phyloP scores from a whole-genome alignment of 2,329 filamentous ascomycete genomes.

The Venturia oleaginea region DNA sequence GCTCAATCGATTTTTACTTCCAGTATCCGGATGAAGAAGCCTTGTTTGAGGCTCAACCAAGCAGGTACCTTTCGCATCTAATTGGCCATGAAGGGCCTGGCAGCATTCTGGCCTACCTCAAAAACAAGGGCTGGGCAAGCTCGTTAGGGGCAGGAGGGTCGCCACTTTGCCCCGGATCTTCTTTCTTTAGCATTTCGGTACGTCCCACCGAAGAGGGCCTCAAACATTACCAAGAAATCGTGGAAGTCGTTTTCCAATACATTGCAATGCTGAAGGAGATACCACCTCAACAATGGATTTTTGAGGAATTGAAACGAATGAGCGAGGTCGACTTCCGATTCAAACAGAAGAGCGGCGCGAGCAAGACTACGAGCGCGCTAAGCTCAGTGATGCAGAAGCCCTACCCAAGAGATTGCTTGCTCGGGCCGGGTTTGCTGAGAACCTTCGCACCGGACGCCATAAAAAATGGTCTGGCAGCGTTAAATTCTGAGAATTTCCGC shows the following conservation, averaged over 20 bases:
- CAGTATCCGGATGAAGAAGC: conserved; percentile 77
- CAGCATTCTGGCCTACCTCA: conserved; percentile 83
- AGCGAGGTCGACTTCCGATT: conserved; percentile 93
- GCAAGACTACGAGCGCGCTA: conserved; percentile 76
- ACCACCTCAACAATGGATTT: conserved; percentile 84
- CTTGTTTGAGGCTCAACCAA: conserved; percentile 71
- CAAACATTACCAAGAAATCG: conserved; percentile 70
- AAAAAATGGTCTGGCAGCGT: conserved; percentile 58
- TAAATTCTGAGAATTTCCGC: conserved; percentile 84
- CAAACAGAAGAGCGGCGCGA: conserved; percentile 83
- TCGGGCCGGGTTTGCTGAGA: conserved; percentile 66
- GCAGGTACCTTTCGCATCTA: conserved; percentile 77
- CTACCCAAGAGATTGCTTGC: conserved; percentile 73
- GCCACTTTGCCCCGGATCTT: conserved; percentile 68
- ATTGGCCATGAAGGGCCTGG: conserved; percentile 90
- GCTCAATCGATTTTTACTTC: conserved; percentile 72
- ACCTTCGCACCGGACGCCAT: conserved; percentile 76
- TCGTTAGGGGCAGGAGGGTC: conserved; percentile 69
- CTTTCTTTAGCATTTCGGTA: conserved; percentile 71
- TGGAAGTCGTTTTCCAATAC: conserved; percentile 84
- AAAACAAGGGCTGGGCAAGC: conserved; percentile 84
- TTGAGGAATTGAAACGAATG: conserved; percentile 82
- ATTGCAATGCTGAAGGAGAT: conserved; percentile 74
- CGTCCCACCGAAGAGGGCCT: conserved; percentile 78
- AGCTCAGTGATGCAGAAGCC: conserved; percentile 81